These are phyloP conservation scores for Colletotrichum simmondsii DNA, from an alignment of 2,329 filamentous ascomycete genomes.

Conservation along the genomic window DNA sequence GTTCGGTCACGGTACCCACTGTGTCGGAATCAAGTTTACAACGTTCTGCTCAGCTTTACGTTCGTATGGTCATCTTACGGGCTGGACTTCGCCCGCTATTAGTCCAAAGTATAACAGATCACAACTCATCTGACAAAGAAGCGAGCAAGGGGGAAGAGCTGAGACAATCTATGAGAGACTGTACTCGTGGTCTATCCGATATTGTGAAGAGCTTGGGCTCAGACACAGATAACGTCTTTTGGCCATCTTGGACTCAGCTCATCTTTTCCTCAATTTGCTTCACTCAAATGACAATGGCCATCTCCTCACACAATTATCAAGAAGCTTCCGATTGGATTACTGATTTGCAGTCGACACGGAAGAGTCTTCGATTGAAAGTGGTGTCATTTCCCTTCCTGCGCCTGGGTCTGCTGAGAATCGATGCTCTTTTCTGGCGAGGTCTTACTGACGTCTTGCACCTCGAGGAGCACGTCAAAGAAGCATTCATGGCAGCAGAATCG, in stretches of 20 bases:
- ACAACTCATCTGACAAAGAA: no score
- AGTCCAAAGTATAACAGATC: background rate
- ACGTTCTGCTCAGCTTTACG: background rate
- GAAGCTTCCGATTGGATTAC: slow-evolving; percentile 34
- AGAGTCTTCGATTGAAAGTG: slow-evolving; percentile 34
- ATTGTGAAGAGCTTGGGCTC: slow-evolving; percentile 16
- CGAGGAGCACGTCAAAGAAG: slow-evolving; percentile 32
- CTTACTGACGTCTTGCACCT: slow-evolving; percentile 35
- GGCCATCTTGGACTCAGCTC: slow-evolving; percentile 36
- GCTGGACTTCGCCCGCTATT: background rate
- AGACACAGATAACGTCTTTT: slow-evolving; percentile 31
- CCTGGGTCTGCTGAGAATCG: slow-evolving; percentile 36
- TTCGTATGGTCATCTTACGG: background rate
- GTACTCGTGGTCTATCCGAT: background rate
- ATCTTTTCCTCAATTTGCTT: slow-evolving; percentile 36
- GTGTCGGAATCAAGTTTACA: background rate
- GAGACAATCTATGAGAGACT: background rate
- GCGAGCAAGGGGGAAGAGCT: no score
- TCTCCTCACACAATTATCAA: slow-evolving; percentile 8
- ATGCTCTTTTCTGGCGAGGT: slow-evolving; percentile 38
- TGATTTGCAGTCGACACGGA: slow-evolving; percentile 31
- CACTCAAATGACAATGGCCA: slow-evolving; percentile 30
- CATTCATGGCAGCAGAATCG: background rate
- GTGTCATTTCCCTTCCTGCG: slow-evolving; percentile 35
- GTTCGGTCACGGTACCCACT: rapidly evolving